These are phyloP conservation scores for Trichocomaceae sp. DNA, from an alignment of 2,329 filamentous ascomycete species.

Conservation along the genomic window DNA sequence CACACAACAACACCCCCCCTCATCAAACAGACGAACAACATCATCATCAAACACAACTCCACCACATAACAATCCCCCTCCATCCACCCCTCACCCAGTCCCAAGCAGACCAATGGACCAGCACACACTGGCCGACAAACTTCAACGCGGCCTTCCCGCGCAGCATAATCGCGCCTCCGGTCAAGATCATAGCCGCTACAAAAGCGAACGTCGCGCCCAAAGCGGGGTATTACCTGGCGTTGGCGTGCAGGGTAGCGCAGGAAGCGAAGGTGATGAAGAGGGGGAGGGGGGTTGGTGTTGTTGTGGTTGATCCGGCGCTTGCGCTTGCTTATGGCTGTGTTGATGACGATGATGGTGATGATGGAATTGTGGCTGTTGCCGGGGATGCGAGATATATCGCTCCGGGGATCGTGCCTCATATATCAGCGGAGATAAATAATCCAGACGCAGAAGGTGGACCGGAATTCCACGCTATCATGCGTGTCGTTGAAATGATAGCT, in stretches of 20 bases:
- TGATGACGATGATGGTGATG: slow-evolving; percentile 25
- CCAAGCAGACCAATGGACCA: slow-evolving; percentile 40
- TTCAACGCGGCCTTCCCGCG: slow-evolving; percentile 42
- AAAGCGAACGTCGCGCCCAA: slow-evolving; percentile 31
- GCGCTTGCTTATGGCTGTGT: slow-evolving; percentile 17
- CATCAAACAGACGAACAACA: background rate
- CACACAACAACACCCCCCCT: background rate
- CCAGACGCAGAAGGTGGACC: slow-evolving; percentile 37
- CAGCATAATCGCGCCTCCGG: slow-evolving; percentile 37
- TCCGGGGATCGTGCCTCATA: slow-evolving; percentile 1
- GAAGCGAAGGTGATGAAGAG: slow-evolving; percentile 32
- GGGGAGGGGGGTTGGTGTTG: slow-evolving; percentile 38
- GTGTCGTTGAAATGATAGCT: slow-evolving; percentile 38
- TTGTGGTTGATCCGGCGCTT: slow-evolving; percentile 34
- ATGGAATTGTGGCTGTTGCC: slow-evolving; percentile 38
- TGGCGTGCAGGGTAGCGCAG: slow-evolving; percentile 34
- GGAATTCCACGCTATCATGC: slow-evolving; percentile 43
- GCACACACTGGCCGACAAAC: slow-evolving; percentile 37
- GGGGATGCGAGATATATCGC: slow-evolving; percentile 37
- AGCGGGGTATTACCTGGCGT: slow-evolving; percentile 34
- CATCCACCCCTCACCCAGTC: slow-evolving; percentile 33
- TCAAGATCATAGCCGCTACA: slow-evolving; percentile 29
- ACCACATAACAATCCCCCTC: slow-evolving; percentile 33
- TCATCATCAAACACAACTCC: too few relatives aligned
- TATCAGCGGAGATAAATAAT: slow-evolving; percentile 15